These are phyloP conservation scores for Saprolegnia diclina DNA, from an alignment of 352 stramenopile species.

Conservation along the genomic window DNA sequence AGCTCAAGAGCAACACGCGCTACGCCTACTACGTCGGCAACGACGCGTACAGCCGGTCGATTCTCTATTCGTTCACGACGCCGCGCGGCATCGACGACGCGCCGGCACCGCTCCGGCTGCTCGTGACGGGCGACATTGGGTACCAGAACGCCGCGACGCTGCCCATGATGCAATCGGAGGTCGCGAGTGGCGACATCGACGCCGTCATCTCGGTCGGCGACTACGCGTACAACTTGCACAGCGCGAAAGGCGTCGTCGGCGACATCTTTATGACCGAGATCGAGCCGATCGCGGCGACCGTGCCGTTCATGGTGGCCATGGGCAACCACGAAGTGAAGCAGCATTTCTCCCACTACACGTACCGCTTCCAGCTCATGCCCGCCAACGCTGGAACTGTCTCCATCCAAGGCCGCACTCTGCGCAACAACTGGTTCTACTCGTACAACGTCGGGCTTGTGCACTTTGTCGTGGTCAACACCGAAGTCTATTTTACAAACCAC, in stretches of 20 bases:
- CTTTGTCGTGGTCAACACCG: conserved; percentile 80
- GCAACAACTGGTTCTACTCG: conserved; percentile 89
- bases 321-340: conserved; percentile 89
- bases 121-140: conserved; percentile 84
- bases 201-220: conserved; percentile 82
- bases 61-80: conserved; percentile 73
- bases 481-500: conserved; percentile 81
- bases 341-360: conserved; percentile 78
- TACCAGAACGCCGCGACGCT: conserved; percentile 85
- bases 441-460: conserved; percentile 82
- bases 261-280: conserved; percentile 90
- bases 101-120: conserved; percentile 48
- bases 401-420: conserved; percentile 42
- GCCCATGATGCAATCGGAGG: conserved; percentile 83
- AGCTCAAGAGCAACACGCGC: conserved; percentile 51
- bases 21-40: conserved; percentile 86
- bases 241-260: conserved; percentile 67
- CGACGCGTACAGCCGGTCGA: conserved; percentile 67
- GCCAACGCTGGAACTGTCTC: conserved; percentile 58
- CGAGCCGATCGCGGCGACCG: conserved; percentile 66
- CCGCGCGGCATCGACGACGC: conserved; percentile 38
- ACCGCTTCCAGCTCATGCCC: conserved; percentile 81
- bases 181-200: conserved; percentile 66
- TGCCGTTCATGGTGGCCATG: conserved; percentile 87
- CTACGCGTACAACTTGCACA: conserved; percentile 86